phyloP scores from a whole-genome alignment of 2,329 filamentous ascomycete species.

The Canariomyces notabilis region DNA sequence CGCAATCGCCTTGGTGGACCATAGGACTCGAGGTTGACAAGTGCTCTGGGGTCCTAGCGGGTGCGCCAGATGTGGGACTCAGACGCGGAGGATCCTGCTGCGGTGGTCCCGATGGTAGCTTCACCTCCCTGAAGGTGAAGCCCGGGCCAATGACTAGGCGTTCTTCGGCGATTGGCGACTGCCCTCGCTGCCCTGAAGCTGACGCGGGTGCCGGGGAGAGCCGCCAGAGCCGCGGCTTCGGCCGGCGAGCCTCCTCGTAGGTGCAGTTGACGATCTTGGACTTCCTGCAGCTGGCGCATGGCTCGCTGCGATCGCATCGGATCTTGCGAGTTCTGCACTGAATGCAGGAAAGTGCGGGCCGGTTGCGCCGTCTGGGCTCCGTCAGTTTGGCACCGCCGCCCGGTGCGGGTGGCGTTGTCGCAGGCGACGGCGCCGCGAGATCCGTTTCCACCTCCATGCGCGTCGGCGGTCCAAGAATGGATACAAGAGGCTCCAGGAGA shows the following conservation, averaged over 20 bases:
- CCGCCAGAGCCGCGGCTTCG: conserved; percentile 25
- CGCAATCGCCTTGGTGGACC: conserved; percentile 5
- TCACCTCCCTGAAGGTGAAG: conserved; percentile 18
- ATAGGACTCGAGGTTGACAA: conserved; percentile 10
- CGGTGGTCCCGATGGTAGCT: conserved; percentile 3
- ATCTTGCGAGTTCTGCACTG: conserved; percentile 58
- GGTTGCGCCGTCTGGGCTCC: conserved; percentile 26
- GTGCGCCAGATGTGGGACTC: not conserved
- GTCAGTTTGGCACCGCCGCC: conserved; percentile 16
- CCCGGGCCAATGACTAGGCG: conserved; percentile 6
- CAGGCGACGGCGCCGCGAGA: conserved; percentile 7
- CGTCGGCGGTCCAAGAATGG: conserved; percentile 10
- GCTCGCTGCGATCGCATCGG: conserved; percentile 53
- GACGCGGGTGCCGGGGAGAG: conserved; percentile 21
- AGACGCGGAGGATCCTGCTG: conserved; percentile 2
- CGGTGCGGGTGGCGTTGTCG: conserved; percentile 2
- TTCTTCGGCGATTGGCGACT: conserved; percentile 18
- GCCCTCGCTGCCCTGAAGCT: conserved; percentile 10
- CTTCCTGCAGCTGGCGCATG: conserved; percentile 56
- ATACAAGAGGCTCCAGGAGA: not conserved
- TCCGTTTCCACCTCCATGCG: conserved; percentile 17
- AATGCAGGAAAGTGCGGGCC: conserved; percentile 46
- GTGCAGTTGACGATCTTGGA: conserved; percentile 51
- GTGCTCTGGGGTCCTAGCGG: conserved; percentile 9
- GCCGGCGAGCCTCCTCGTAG: conserved; percentile 38